A percentile compares a stretch with the other conserved stretches of the same genome.
These are phyloP conservation scores for Pinus tabuliformis DNA, from an alignment of 75 land plant species.

Conservation along the genomic window DNA sequence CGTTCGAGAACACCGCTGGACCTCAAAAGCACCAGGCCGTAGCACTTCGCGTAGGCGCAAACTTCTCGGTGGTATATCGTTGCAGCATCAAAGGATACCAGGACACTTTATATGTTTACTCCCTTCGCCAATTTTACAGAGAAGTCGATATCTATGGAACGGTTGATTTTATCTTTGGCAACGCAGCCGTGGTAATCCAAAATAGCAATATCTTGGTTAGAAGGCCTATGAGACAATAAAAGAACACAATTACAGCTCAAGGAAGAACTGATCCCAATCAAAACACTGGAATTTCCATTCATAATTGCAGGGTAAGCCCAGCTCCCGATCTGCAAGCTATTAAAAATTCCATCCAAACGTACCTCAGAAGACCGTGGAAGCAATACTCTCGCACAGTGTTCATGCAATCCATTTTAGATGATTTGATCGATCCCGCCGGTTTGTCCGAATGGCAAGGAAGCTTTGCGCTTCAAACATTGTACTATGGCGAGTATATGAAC, in stretches of 20 bases:
- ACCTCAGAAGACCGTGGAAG: slow-evolving; percentile 8
- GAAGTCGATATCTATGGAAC: slow-evolving; percentile 12
- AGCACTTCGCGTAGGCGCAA: too few relatives aligned
- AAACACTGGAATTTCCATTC: slow-evolving; percentile 15
- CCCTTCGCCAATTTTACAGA: slow-evolving; percentile 14
- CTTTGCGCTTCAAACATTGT: neutral
- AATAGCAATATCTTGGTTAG: slow-evolving; percentile 11
- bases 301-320: slow-evolving; percentile 9
- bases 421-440: neutral
- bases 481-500: slow-evolving; percentile 3
- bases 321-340: neutral
- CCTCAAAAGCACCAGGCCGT: too few relatives aligned
- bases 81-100: too few relatives aligned
- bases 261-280: slow-evolving; percentile 13
- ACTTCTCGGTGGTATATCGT: too few relatives aligned
- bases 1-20: too few relatives aligned
- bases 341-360: neutral
- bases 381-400: slow-evolving; percentile 7
- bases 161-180: slow-evolving; percentile 16
- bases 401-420: neutral
- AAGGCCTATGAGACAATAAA: neutral
- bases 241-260: slow-evolving; percentile 24
- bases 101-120: slow-evolving; percentile 16
- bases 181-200: slow-evolving; percentile 15
- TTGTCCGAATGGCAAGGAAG: neutral